Base-by-base conservation (phyloP, 169 alveolate species). In the Plasmodium coatneyi region DNA sequence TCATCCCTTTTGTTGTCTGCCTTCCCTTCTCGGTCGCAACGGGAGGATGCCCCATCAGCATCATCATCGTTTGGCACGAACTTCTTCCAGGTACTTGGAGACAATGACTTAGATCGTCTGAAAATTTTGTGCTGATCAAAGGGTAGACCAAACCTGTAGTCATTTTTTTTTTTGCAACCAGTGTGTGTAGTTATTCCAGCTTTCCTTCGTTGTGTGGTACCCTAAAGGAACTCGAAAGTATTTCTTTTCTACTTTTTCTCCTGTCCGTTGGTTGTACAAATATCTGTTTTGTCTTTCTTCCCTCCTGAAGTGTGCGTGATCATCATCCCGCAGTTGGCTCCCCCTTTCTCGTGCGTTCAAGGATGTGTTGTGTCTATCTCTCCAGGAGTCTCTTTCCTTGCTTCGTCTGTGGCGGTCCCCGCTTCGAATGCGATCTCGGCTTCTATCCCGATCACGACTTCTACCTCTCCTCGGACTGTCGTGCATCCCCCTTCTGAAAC, bases 111-210 rank as follows among this genome's bases (percentile, higher is more conserved):
- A 5, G 94, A 89, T 80, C 39, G 41, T 34, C 94, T 78, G 82
- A 66, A 89, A 39, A 89, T 89, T 89, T 89, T 89, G 34, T 89
- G 6, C 41, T 89, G 52, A 56, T 89, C 94, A 89, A 89, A 89
- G 10, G 76, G 80, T 12, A 89, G 52, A 80, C 78, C 71, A 66
- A 89, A 89, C 22, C 94, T 78, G 34, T 89, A 89, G 7, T 79
- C 79, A 70, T 89, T 89, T 80, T 89, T 89, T 89, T 80, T 89
- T 78, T 80, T 89, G 82, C 82, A 89, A 5, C 94, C 94, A 89
- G 0, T 89, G 30, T 9, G 94, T 89, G 46, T 89, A 89, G 52
- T 32, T 60, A 22, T 79, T 80, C 94, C 94, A 89, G 46, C 39
- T 79, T 22, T 89, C 94, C 56, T 89, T 89, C 19, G 89, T 80